Evolutionary conservation across 2,329 filamentous ascomycete species (phyloP).

Genomic region (Leptosphaerulina australis): DNA sequence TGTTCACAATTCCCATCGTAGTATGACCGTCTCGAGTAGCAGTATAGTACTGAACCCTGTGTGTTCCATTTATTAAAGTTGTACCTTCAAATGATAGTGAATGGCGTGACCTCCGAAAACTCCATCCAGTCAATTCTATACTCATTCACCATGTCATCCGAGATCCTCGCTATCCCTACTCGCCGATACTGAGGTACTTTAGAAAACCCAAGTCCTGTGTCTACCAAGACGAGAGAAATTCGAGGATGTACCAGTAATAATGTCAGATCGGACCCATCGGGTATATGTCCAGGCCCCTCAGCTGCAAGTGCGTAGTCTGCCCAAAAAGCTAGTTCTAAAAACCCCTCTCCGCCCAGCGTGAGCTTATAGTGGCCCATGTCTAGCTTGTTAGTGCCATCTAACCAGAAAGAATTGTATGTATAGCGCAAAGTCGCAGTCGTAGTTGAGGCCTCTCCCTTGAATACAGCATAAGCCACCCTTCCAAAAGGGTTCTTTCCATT

Average conservation of each 20-base stretch:
- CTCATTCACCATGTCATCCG: slow-evolving; percentile 8
- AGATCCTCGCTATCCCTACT: slow-evolving; percentile 21
- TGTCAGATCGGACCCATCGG: slow-evolving; percentile 4
- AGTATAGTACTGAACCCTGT: too few species aligned
- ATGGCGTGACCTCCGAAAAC: slow-evolving; percentile 10
- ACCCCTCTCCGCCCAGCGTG: not conserved
- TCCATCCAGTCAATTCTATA: slow-evolving; percentile 26
- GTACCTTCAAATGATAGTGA: slow-evolving; percentile 19
- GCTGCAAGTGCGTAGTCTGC: slow-evolving; percentile 21
- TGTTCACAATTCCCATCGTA: too few species aligned
- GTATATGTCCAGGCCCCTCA: slow-evolving; percentile 4
- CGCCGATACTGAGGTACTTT: slow-evolving; percentile 12
- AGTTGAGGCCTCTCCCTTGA: slow-evolving; percentile 17
- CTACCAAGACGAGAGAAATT: slow-evolving; percentile 19
- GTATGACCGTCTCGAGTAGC: too few species aligned
- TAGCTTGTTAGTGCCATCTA: slow-evolving; percentile 4
- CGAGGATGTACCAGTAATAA: slow-evolving; percentile 22
- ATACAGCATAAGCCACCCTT: slow-evolving; percentile 15
- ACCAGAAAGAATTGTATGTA: slow-evolving; percentile 15
- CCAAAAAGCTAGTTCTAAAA: slow-evolving; percentile 11
- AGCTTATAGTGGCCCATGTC: slow-evolving; percentile 16
- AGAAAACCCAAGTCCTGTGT: slow-evolving; percentile 3
- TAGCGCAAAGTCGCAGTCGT: slow-evolving; percentile 16
- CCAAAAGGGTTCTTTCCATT: slow-evolving; percentile 24
- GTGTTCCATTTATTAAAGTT: too few species aligned